A percentile compares a stretch with the other conserved stretches of the same genome.
These are phyloP conservation scores for Uronychia binucleata DNA, from an alignment of 73 alveolate species.

Conservation along the genomic window DNA sequence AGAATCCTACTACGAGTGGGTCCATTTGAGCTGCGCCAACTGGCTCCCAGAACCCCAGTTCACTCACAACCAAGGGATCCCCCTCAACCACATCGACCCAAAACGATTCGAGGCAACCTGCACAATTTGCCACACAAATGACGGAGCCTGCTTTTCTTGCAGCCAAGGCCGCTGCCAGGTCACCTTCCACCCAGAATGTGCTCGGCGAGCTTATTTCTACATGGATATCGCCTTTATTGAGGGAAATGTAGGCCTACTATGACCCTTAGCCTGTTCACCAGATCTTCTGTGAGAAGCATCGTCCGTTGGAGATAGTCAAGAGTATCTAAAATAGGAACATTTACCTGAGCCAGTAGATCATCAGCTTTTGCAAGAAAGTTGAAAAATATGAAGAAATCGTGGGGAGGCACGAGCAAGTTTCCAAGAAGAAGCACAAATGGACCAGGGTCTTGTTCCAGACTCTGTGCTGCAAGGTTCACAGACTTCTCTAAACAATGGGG, in stretches of 20 bases:
- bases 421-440: too few relatives aligned
- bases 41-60: conserved; percentile 78
- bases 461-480: too few relatives aligned
- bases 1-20: conserved; percentile 64
- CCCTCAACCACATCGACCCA: conserved; percentile 37
- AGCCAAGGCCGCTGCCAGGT: conserved; percentile 24
- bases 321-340: conserved; percentile 35
- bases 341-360: conserved; percentile 2
- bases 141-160: conserved; percentile 64
- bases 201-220: conserved; percentile 33
- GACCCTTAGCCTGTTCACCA: background rate
- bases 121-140: conserved; percentile 42
- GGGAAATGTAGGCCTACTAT: conserved; percentile 1
- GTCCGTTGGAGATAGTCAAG: conserved; percentile 49
- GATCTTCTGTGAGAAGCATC: conserved; percentile 43
- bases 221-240: conserved; percentile 20
- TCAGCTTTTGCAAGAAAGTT: conserved; percentile 27
- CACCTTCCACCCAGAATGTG: conserved; percentile 51
- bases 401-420: background rate
- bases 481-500: too few relatives aligned
- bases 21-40: conserved; percentile 78
- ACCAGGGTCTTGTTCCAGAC: too few relatives aligned
- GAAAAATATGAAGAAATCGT: conserved; percentile 44
- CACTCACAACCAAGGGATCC: conserved; percentile 42
- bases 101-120: conserved; percentile 41